Conservation (phyloP, 495 filamentous ascomycete genomes). For the Cudoniella acicularis region DNA sequence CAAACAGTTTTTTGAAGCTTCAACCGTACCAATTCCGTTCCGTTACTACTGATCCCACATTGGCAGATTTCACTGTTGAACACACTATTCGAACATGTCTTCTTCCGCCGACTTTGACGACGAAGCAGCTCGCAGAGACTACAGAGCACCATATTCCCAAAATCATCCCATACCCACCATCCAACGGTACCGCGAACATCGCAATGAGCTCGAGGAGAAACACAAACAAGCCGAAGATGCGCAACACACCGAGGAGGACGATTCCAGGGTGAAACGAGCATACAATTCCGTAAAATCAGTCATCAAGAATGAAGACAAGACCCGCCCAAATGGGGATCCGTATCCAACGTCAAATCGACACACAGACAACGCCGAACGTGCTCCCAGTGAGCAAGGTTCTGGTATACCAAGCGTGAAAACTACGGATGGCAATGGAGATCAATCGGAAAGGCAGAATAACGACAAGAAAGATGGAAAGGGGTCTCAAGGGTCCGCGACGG, state of each 20-base stretch:
- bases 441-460: conserved; percentile 4
- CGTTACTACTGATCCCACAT: neutral
- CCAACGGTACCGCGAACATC: conserved; percentile 56
- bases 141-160: conserved; percentile 49
- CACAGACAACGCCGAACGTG: conserved; percentile 10
- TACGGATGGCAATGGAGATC: neutral
- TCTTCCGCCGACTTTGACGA: conserved; percentile 40
- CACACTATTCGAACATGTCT: neutral
- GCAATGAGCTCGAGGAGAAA: conserved; percentile 43
- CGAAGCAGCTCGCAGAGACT: conserved; percentile 39
- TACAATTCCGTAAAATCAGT: conserved; percentile 37
- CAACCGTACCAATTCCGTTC: neutral
- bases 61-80: neutral
- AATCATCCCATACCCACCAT: conserved; percentile 61
- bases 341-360: conserved; percentile 39
- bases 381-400: conserved; percentile 13
- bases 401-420: conserved; percentile 4
- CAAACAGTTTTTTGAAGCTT: neutral
- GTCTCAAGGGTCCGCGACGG: conserved; percentile 45
- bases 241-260: conserved; percentile 35
- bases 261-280: conserved; percentile 34
- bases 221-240: conserved; percentile 35
- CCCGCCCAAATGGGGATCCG: conserved; percentile 29
- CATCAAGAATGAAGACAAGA: conserved; percentile 38
- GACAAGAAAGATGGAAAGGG: conserved; percentile 13